Conservation (phyloP, 257 asterid species). For the Solanum paucissectum region DNA sequence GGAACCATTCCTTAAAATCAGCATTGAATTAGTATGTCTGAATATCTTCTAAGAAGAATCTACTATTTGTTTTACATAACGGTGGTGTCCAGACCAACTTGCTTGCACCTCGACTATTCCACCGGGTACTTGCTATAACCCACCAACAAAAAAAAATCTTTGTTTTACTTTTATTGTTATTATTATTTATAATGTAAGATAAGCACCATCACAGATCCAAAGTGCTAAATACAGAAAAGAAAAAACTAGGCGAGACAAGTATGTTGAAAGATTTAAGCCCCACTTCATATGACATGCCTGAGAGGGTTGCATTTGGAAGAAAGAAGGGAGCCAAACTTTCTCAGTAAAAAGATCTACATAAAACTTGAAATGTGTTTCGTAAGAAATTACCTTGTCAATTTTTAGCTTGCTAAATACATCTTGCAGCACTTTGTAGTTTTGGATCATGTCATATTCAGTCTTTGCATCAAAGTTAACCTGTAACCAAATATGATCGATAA, state of each 20-base stretch:
- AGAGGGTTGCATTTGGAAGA: not conserved
- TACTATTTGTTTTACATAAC: not conserved
- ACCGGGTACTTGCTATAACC: not conserved
- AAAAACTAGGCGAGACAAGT: not conserved
- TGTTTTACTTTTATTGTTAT: not conserved
- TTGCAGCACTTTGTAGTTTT: slow-evolving; percentile 93
- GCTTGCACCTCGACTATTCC: not conserved
- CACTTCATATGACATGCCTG: not conserved
- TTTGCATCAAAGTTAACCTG: slow-evolving; percentile 93
- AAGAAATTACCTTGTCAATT: slow-evolving; percentile 56
- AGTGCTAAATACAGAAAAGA: not conserved
- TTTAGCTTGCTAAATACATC: slow-evolving; percentile 87
- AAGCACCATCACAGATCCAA: not conserved
- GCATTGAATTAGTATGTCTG: not conserved
- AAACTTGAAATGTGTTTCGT: not conserved
- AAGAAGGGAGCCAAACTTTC: not conserved
- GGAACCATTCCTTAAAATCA: not conserved
- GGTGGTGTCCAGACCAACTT: not conserved
- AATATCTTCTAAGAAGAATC: not conserved
- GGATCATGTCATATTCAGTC: slow-evolving; percentile 93
- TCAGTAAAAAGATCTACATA: not conserved
- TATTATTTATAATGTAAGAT: not conserved
- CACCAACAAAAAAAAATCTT: not conserved
- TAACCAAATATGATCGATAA: slow-evolving; percentile 3
- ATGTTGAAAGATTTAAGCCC: not conserved